A percentile compares a stretch with the other conserved stretches of the same genome.
phyloP scores from a whole-genome alignment of 108 stramenopile genomes.

The Fragilaria radians region DNA sequence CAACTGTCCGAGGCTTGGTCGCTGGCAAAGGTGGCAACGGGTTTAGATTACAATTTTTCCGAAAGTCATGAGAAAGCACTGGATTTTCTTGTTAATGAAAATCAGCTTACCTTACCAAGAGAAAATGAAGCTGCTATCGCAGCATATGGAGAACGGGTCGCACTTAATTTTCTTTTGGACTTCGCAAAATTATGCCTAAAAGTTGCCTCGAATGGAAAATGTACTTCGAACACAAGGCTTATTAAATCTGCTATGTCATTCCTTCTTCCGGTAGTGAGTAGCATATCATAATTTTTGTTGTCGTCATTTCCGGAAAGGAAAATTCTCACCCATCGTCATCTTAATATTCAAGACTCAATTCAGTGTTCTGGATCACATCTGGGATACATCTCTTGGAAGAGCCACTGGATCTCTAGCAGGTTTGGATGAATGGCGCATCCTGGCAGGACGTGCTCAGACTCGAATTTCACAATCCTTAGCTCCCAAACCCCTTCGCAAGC shows the following conservation, averaged over 20 bases:
- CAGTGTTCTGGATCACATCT: not conserved
- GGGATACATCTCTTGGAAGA: not conserved
- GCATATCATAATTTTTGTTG: too few species aligned
- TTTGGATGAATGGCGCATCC: not conserved
- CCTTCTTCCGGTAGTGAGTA: constrained; percentile 67
- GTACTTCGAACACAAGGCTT: constrained; percentile 16
- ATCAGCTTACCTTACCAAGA: not conserved
- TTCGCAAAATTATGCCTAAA: constrained; percentile 49
- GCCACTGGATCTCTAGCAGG: not conserved
- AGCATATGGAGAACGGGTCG: constrained; percentile 52
- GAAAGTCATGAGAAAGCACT: not conserved
- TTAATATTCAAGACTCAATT: constrained; percentile 1
- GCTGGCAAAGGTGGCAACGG: constrained; percentile 43
- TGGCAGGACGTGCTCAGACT: not conserved
- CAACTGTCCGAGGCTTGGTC: constrained; percentile 16
- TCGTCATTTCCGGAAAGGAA: too few species aligned
- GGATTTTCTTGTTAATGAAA: not conserved
- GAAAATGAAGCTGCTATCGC: constrained; percentile 21
- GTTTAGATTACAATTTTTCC: not conserved
- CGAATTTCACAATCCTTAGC: not conserved
- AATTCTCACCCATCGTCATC: too few species aligned
- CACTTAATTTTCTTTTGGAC: constrained; percentile 38
- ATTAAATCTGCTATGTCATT: constrained; percentile 47
- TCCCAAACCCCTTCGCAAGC: not conserved
- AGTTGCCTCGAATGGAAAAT: constrained; percentile 28